Evolutionary conservation across 1,284 basidiomycete species (phyloP).

Genomic region (Puccinia polysora): DNA sequence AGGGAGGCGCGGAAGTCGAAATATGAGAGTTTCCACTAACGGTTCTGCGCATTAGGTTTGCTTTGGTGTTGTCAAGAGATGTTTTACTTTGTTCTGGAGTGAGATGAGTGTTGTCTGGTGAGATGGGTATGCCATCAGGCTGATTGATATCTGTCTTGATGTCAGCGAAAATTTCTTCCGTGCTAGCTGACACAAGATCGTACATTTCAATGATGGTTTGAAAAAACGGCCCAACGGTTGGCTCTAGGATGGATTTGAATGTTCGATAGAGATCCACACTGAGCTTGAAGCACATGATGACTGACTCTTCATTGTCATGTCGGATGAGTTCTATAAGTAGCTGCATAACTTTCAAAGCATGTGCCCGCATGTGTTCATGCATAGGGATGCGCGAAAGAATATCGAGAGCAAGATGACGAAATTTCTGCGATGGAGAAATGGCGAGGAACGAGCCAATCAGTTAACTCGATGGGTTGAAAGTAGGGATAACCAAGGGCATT

Average conservation of each 20-base stretch:
- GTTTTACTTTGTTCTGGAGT: constrained; percentile 29
- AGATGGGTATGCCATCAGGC: constrained; percentile 41
- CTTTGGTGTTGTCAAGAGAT: constrained; percentile 28
- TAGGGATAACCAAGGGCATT: constrained; percentile 43
- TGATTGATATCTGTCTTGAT: constrained; percentile 47
- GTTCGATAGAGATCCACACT: constrained; percentile 67
- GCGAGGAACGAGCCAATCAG: constrained; percentile 26
- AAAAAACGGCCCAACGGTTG: constrained; percentile 74
- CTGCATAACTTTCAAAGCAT: constrained; percentile 66
- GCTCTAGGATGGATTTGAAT: constrained; percentile 61
- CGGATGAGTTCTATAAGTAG: constrained; percentile 74
- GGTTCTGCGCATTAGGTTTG: constrained; percentile 42
- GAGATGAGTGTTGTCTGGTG: neutral
- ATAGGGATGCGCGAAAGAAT: constrained; percentile 82
- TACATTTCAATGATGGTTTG: constrained; percentile 70
- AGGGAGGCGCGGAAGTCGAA: constrained; percentile 54
- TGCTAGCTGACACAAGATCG: constrained; percentile 68
- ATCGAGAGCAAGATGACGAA: constrained; percentile 77
- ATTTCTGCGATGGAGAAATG: constrained; percentile 57
- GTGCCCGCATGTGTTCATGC: constrained; percentile 70
- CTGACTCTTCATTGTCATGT: constrained; percentile 95
- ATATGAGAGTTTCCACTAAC: constrained; percentile 26
- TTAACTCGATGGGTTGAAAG: constrained; percentile 32
- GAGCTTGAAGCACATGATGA: constrained; percentile 81
- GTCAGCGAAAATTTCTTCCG: constrained; percentile 67